Percentiles rank a stretch among this genome's conserved stretches.
Evolutionary conservation across 2,329 filamentous ascomycete species (phyloP).

Genomic region (Bipolaris gigantea): DNA sequence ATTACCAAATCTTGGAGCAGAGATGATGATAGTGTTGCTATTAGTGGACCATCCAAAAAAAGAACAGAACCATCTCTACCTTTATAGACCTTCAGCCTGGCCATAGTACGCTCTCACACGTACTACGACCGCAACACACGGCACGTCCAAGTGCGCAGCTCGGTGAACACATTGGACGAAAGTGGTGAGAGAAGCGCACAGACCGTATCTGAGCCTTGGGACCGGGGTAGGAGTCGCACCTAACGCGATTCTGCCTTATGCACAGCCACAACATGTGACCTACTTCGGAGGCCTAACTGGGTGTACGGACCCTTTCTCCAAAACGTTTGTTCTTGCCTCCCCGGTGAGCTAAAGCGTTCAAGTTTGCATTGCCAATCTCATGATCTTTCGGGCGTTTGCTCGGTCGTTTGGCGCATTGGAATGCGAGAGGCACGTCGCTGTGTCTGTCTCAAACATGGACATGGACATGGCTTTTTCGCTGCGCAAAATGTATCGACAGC

Average conservation of each 20-base stretch:
- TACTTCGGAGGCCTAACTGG: neutral
- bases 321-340: neutral
- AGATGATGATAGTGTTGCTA: neutral
- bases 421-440: neutral
- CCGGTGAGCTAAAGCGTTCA: constrained; percentile 1
- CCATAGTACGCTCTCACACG: neutral
- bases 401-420: neutral
- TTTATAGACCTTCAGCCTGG: constrained; percentile 1
- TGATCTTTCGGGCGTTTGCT: neutral
- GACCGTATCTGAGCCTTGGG: neutral
- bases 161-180: constrained; percentile 4
- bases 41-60: neutral
- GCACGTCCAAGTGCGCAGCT: neutral
- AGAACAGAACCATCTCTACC: neutral
- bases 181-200: neutral
- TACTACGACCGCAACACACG: neutral
- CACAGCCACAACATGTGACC: neutral
- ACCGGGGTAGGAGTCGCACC: neutral
- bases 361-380: neutral
- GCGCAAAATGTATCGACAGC: neutral
- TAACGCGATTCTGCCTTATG: neutral
- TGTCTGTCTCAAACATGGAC: neutral
- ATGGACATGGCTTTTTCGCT: neutral
- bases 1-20: constrained; percentile 1
- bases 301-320: neutral